A percentile compares a stretch with the other conserved stretches of the same genome.
Evolutionary conservation across 371 early-diverging fungal genomes (phyloP).

Genomic region (Haplosporangium sp.): DNA sequence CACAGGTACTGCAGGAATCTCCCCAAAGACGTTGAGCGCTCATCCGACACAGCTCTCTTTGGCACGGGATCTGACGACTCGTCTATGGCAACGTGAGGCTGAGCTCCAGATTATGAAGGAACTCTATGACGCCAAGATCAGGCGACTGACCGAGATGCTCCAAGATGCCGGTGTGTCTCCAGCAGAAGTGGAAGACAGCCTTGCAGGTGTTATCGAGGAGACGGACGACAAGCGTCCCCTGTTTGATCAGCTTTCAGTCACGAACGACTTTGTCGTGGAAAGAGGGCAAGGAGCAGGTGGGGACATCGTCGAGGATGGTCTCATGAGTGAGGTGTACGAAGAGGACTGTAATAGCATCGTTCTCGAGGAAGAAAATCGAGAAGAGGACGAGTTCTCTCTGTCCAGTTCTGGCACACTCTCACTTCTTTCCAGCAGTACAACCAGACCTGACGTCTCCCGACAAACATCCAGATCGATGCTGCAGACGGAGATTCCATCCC

Average conservation of each 20-base stretch:
- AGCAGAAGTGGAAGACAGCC: constrained; percentile 49
- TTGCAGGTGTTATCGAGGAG: constrained; percentile 39
- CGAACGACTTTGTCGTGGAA: constrained; percentile 8
- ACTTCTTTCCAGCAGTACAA: constrained; percentile 34
- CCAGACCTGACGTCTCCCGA: constrained; percentile 26
- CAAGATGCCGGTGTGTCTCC: constrained; percentile 53
- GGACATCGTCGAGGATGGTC: constrained; percentile 13
- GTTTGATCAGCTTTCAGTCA: constrained; percentile 25
- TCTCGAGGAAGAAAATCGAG: constrained; percentile 1
- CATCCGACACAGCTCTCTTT: constrained; percentile 31
- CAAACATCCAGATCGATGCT: constrained; percentile 8
- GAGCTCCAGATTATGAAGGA: constrained; percentile 55
- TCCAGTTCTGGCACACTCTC: constrained; percentile 42
- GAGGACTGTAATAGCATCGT: constrained; percentile 11
- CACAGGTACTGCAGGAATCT: constrained; percentile 14
- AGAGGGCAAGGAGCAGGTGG: neutral
- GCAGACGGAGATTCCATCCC: neutral
- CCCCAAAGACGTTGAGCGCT: constrained; percentile 20
- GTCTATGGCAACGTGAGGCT: constrained; percentile 54
- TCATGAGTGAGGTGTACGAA: constrained; percentile 7
- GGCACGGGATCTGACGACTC: constrained; percentile 50
- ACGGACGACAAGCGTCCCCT: constrained; percentile 26
- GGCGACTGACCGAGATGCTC: constrained; percentile 46
- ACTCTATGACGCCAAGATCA: constrained; percentile 50
- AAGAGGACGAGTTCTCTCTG: constrained; percentile 17